Evolutionary conservation across 495 filamentous ascomycete genomes (phyloP).

Genomic region (Podospora appendiculata): DNA sequence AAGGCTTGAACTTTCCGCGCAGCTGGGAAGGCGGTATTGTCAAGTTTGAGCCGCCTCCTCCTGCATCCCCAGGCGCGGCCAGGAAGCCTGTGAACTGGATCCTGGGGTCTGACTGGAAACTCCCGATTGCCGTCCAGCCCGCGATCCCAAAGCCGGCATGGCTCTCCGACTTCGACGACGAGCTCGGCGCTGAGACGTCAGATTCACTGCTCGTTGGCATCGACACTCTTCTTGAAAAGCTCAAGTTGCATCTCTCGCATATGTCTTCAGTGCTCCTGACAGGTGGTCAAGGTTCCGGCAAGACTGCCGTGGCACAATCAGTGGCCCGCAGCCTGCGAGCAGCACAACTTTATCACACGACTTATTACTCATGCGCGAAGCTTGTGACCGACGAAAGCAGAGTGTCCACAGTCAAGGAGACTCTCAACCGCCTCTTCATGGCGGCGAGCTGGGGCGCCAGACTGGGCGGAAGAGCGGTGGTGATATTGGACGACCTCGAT

Average conservation of each 20-base stretch:
- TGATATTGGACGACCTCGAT: conserved; percentile 90
- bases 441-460: conserved; percentile 82
- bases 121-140: conserved; percentile 63
- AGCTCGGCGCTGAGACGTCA: conserved; percentile 43
- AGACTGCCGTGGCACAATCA: conserved; percentile 59
- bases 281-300: conserved; percentile 82
- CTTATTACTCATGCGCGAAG: conserved; percentile 75
- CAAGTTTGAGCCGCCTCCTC: conserved; percentile 54
- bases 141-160: conserved; percentile 55
- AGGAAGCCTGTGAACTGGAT: conserved; percentile 62
- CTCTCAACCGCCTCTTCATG: conserved; percentile 73
- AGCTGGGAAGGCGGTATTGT: conserved; percentile 72
- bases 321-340: conserved; percentile 59
- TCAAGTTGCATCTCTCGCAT: conserved; percentile 65
- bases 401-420: conserved; percentile 85
- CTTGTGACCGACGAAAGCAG: conserved; percentile 83
- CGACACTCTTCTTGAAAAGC: conserved; percentile 62
- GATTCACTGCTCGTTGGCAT: conserved; percentile 74
- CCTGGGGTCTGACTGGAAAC: conserved; percentile 63
- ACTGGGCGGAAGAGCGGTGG: conserved; percentile 69
- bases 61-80: conserved; percentile 31
- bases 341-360: conserved; percentile 63
- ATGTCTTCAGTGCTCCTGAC: conserved; percentile 84
- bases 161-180: conserved; percentile 33
- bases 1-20: conserved; percentile 26